Percentiles rank a stretch among this genome's conserved stretches.
phyloP scores from a whole-genome alignment of 1,139 yeast species.

The Suhomyces chickasaworum region DNA sequence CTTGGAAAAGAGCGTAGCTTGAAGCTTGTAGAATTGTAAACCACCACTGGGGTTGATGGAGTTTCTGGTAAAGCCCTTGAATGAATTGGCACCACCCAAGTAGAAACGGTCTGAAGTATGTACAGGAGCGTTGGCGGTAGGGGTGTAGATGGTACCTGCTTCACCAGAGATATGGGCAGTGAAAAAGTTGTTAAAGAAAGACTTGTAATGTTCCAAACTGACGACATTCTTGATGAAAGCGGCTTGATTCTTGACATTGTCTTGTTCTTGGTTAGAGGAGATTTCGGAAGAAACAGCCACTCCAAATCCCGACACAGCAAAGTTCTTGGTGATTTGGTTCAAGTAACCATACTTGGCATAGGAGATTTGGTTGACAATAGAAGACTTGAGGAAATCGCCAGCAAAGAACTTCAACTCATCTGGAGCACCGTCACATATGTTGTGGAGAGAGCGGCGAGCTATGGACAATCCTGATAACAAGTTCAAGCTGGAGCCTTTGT shows the following conservation, averaged over 20 bases:
- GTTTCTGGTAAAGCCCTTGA: conserved; percentile 44
- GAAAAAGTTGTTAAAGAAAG: conserved; percentile 38
- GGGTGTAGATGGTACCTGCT: conserved; percentile 40
- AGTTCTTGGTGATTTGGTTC: conserved; percentile 31
- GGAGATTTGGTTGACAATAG: conserved; percentile 31
- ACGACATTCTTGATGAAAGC: conserved; percentile 32
- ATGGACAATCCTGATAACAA: conserved; percentile 44
- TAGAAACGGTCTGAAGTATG: conserved; percentile 53
- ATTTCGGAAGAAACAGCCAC: conserved; percentile 31
- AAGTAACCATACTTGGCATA: conserved; percentile 29
- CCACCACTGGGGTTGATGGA: conserved; percentile 45
- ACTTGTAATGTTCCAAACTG: conserved; percentile 37
- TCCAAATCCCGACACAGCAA: conserved; percentile 33
- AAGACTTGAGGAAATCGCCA: conserved; percentile 41
- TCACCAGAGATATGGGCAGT: conserved; percentile 40
- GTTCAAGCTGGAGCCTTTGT: conserved; percentile 19
- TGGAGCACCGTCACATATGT: conserved; percentile 44
- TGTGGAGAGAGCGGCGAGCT: conserved; percentile 43
- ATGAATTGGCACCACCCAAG: conserved; percentile 45
- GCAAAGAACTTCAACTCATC: conserved; percentile 34
- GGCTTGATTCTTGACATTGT: conserved; percentile 22
- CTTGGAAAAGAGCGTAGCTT: conserved; percentile 38
- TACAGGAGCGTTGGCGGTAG: conserved; percentile 28
- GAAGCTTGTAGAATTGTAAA: conserved; percentile 38
- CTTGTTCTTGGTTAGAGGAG: conserved; percentile 37